These are phyloP conservation scores for Cladophialophora exuberans DNA, from an alignment of 2,329 filamentous ascomycete species.

Conservation along the genomic window DNA sequence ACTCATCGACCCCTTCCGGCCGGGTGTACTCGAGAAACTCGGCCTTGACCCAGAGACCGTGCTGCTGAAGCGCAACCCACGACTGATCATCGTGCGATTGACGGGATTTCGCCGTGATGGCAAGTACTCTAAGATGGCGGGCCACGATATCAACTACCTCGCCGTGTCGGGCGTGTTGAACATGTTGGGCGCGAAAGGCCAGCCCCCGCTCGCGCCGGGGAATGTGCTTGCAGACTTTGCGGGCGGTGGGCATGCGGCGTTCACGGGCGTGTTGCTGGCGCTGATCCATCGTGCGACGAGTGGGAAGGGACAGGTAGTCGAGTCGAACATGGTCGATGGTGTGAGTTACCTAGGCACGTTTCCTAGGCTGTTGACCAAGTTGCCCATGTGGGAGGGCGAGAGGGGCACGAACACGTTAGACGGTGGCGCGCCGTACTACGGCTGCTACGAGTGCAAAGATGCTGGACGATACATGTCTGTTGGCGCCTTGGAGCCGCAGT, in stretches of 20 bases:
- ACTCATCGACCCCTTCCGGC: conserved; percentile 90
- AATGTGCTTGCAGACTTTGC: conserved; percentile 92
- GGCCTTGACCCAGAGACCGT: conserved; percentile 71
- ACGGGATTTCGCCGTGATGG: conserved; percentile 89
- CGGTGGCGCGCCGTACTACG: conserved; percentile 84
- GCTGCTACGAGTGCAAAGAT: conserved; percentile 83
- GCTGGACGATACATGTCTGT: conserved; percentile 75
- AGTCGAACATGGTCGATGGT: conserved; percentile 97
- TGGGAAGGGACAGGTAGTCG: conserved; percentile 82
- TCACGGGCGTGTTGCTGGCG: conserved; percentile 81
- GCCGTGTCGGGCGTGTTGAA: conserved; percentile 80
- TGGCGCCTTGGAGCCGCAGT: conserved; percentile 87
- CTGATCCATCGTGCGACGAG: conserved; percentile 61
- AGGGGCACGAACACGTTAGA: conserved; percentile 81
- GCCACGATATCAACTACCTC: conserved; percentile 96
- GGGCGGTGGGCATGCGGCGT: conserved; percentile 80
- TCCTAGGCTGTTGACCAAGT: conserved; percentile 69
- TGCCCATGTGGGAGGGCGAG: conserved; percentile 62
- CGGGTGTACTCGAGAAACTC: conserved; percentile 84
- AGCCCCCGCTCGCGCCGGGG: conserved; percentile 73
- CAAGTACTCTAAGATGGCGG: conserved; percentile 83
- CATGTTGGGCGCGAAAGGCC: conserved; percentile 69
- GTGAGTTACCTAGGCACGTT: conserved; percentile 77
- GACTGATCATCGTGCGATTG: conserved; percentile 80
- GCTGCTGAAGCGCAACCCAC: conserved; percentile 69